Conservation (phyloP, 768 basidiomycete genomes). For the Tricholoma saponaceum region DNA sequence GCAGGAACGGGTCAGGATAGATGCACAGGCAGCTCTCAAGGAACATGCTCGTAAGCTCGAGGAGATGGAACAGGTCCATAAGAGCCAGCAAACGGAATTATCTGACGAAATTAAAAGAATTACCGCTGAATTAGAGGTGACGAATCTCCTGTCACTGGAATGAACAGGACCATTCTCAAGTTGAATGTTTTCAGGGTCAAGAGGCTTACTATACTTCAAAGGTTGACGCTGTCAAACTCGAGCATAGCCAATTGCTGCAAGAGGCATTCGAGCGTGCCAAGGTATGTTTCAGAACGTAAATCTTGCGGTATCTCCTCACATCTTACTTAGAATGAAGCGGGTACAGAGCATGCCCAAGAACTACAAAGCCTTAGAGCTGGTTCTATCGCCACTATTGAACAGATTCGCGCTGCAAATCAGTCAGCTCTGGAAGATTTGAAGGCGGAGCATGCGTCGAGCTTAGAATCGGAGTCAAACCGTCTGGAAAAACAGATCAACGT, state of each 20-base stretch:
- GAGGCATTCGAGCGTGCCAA: constrained; percentile 78
- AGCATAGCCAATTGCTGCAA: constrained; percentile 57
- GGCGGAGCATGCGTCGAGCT: constrained; percentile 55
- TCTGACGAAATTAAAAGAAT: constrained; percentile 53
- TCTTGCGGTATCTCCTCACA: constrained; percentile 2
- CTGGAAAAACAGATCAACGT: constrained; percentile 62
- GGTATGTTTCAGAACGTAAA: constrained; percentile 33
- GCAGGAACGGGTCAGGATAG: constrained; percentile 45
- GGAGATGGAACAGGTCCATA: constrained; percentile 47
- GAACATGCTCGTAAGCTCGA: constrained; percentile 44
- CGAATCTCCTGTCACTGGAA: not conserved
- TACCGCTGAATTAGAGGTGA: constrained; percentile 61
- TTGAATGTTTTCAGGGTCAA: constrained; percentile 45
- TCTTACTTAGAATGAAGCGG: constrained; percentile 59
- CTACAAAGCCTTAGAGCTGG: constrained; percentile 65
- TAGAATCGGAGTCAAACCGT: constrained; percentile 52
- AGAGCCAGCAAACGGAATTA: constrained; percentile 47
- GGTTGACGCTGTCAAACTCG: constrained; percentile 60
- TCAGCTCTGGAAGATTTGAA: constrained; percentile 57
- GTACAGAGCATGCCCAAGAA: constrained; percentile 61
- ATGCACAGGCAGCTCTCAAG: constrained; percentile 41
- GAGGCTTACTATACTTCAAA: constrained; percentile 65
- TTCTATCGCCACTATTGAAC: constrained; percentile 63
- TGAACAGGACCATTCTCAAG: constrained; percentile 4
- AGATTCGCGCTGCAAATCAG: constrained; percentile 62